Base-by-base conservation (phyloP, 2,329 filamentous ascomycete genomes). In the Colletotrichum godetiae region DNA sequence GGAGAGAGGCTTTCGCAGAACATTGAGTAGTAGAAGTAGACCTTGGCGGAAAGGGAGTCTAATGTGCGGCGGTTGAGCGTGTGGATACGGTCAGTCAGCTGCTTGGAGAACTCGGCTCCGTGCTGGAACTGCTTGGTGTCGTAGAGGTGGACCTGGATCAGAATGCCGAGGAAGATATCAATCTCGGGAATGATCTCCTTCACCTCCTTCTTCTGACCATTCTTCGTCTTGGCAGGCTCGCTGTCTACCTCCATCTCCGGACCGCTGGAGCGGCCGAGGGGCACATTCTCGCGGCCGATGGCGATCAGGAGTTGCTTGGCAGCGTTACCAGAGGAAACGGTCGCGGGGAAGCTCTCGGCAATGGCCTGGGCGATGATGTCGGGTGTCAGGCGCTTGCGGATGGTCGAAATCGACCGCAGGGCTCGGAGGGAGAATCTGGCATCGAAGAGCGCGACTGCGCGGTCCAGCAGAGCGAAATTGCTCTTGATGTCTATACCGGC, bases 11-110 rank as follows among this genome's bases (percentile, higher is more conserved):
- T 92, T 88, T 99, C 97, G 85, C 93, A 95, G 87, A 98, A 98
- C 78, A 98, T 88, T 29, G 95, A 95, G 85, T 95, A 98, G 88
- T 99, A 99, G 85, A 98, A 98, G 89, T 98, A 99, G 75, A 96
- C 95, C 84, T 97, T 97, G 76, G 96, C 95, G 72, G 95, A 94
- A 72, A 99, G 91, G 62, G 95, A 95, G 83, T 99, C 97, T 75
- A 99, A 87, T 29, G 97, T 98, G 78, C 97, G 92, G 75, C 97
- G 93, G 87, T 99, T 99, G 81, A 97, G 89, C 66, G 92, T 89
- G 79, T 97, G 95, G 82, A 98, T 92, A 81, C 93, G 93, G 80
- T 96, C 94, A 64, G 95, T 92, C 67, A 99, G 89, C 78, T 92
- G 91, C 77, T 91, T 91, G 35, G 97, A 98, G 85, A 98, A 97